Base-by-base conservation (phyloP, 108 stramenopile species). In the Mayamaea pseudoterrestris region DNA sequence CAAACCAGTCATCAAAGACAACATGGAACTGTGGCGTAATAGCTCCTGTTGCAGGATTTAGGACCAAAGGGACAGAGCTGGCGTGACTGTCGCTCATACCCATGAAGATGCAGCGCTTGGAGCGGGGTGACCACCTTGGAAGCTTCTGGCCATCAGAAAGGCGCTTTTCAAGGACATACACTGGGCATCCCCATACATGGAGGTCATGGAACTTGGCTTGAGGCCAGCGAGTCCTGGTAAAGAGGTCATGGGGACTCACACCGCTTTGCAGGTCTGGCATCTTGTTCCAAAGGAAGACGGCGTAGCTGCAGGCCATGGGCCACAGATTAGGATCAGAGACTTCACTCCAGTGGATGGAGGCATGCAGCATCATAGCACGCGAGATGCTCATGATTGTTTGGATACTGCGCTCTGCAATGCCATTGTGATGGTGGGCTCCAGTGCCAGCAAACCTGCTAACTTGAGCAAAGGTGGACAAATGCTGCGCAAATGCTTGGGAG, bases 231-330 rank as follows among this genome's bases (percentile, higher is more conserved):
- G 57, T 40, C n/a, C 54, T 16, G 27, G 44, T 55, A 41, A 53
- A 68, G n/a, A 49, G 13, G n/a, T 58, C 67, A 21, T 24, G 16
- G 2, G 69, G 69, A 6, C 47, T 23, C 4, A 52, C 1, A 16
- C 39, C 31, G 47, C 5, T 17, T 29, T 37, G 21, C 11, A 35
- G 18, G 1, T 13, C 18, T 8, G 74, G 75, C 22, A 49, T 36
- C 21, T 61, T 35, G 41, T 64, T 68, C 27, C 37, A 58, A 0
- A 76, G 9, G 28, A 44, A 69, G 17, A 54, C 42, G 9, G 76
- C 63, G 47, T 78, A 44, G 1, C 62, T 25, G 9, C 71, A n/a
- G 14, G 69, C 74, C 24, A 61, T 47, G 1, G 74, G 66, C 69
- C 74, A 76, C 0, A 64, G 43, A 8, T 61, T 18, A 14, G 51